Conservation (phyloP, 148 eudicot genomes). For the Arctostaphylos glauca region DNA sequence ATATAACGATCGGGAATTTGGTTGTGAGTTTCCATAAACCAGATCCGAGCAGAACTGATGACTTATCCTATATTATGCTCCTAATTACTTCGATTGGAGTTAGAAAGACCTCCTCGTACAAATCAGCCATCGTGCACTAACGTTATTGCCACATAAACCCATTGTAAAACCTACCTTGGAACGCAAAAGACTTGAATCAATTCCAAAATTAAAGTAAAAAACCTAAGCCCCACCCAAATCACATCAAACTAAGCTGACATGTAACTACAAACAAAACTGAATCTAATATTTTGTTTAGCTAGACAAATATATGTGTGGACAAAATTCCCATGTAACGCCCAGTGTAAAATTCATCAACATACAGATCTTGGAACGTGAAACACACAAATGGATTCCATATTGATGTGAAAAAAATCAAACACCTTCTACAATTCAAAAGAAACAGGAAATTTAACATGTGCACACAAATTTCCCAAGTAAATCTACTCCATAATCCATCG, state of each 20-base stretch:
- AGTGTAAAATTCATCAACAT: background rate
- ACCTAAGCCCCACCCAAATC: background rate
- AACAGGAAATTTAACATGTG: background rate
- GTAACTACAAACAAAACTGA: background rate
- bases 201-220: background rate
- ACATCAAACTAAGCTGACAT: background rate
- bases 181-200: background rate
- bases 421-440: too few species aligned
- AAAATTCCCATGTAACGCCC: background rate
- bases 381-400: background rate
- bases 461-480: background rate
- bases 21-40: background rate
- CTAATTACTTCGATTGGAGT: background rate
- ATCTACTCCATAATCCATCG: background rate
- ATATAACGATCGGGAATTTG: background rate
- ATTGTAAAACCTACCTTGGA: background rate
- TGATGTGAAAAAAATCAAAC: too few species aligned
- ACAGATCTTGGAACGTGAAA: background rate
- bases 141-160: background rate
- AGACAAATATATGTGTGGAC: background rate
- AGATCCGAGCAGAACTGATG: background rate
- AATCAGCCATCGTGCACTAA: background rate
- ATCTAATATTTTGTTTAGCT: background rate
- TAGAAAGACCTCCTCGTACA: background rate
- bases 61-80: background rate